Conservation (phyloP, 495 filamentous ascomycete genomes). For the Podospora didyma region DNA sequence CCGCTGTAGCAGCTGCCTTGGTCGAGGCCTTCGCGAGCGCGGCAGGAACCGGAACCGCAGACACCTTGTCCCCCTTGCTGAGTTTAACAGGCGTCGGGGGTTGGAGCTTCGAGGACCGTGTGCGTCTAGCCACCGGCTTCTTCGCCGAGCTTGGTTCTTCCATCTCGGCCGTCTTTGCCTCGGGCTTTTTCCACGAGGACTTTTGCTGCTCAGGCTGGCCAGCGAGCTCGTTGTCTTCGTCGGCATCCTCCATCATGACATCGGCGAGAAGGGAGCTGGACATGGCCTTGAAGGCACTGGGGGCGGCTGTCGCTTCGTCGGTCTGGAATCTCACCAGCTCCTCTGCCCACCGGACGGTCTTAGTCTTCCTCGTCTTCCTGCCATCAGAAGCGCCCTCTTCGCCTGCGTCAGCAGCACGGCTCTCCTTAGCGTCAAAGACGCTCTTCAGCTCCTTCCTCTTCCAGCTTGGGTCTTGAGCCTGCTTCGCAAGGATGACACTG, state of each 20-base stretch:
- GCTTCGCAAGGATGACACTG: conserved; percentile 22
- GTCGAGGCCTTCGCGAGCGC: background rate
- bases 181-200: background rate
- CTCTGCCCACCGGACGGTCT: conserved; percentile 28
- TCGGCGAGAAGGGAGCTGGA: conserved; percentile 17
- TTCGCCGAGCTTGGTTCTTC: background rate
- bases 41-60: background rate
- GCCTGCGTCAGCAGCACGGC: background rate
- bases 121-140: conserved; percentile 7
- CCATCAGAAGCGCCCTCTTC: background rate
- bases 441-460: conserved; percentile 28
- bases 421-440: conserved; percentile 23
- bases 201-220: background rate
- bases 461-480: conserved; percentile 22
- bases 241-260: conserved; percentile 7
- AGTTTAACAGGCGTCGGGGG: conserved; percentile 19
- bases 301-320: conserved; percentile 2
- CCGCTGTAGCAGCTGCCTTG: background rate
- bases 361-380: conserved; percentile 13
- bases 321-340: conserved; percentile 24
- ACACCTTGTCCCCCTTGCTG: conserved; percentile 2
- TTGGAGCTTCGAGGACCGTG: conserved; percentile 19
- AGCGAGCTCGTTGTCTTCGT: conserved; percentile 11
- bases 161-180: background rate
- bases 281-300: conserved; percentile 8